These are phyloP conservation scores for Diaporthe vexans DNA, from an alignment of 2,329 filamentous ascomycete genomes.

Conservation along the genomic window DNA sequence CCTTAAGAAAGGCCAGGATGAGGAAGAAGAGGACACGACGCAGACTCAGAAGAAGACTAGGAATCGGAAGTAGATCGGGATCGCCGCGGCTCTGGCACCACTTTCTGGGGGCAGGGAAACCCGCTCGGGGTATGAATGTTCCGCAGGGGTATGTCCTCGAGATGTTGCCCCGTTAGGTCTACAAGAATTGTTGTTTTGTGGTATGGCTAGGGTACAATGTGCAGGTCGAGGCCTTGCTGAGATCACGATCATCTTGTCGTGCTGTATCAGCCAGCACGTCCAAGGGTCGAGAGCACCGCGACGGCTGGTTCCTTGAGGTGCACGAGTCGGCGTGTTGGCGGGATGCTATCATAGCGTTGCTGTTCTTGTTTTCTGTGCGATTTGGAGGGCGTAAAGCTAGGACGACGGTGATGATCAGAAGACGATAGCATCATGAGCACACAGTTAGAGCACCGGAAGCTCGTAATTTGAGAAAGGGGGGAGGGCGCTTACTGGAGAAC, in stretches of 20 bases:
- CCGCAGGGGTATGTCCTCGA: background rate
- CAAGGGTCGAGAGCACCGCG: background rate
- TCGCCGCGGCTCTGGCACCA: background rate
- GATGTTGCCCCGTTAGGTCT: too few relatives aligned
- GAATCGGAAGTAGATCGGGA: slow-evolving; percentile 61
- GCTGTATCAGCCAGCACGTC: background rate
- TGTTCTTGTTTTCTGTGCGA: background rate
- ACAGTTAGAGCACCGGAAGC: slow-evolving; percentile 8
- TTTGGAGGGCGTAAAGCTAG: background rate
- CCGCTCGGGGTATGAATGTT: background rate
- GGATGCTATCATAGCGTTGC: background rate
- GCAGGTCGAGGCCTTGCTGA: background rate
- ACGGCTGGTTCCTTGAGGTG: background rate
- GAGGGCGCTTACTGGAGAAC: background rate
- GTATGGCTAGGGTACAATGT: too few relatives aligned
- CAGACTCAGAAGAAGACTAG: slow-evolving; percentile 73
- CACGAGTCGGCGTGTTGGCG: background rate
- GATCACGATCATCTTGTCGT: background rate
- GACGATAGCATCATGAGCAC: background rate
- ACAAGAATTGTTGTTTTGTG: background rate
- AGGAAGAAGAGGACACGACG: slow-evolving; percentile 81
- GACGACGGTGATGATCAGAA: background rate
- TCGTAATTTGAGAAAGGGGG: background rate
- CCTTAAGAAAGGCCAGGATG: slow-evolving; percentile 84
- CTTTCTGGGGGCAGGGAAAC: background rate